These are phyloP conservation scores for Sugiyamaella xylanicola DNA, from an alignment of 1,139 yeast genomes.

Conservation along the genomic window DNA sequence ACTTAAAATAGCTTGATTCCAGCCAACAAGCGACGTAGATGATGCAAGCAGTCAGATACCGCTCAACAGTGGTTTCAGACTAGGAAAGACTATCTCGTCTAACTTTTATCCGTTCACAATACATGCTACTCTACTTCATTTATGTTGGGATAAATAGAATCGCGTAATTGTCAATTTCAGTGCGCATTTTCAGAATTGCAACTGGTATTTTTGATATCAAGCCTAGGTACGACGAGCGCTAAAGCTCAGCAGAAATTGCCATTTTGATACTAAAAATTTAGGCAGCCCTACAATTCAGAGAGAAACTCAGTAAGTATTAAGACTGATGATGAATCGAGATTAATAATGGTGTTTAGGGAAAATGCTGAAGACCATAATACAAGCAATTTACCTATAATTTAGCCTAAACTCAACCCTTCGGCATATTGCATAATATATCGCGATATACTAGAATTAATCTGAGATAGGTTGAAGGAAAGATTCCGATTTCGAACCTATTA, in stretches of 20 bases:
- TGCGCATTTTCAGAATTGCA: too few species aligned
- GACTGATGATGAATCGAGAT: background rate
- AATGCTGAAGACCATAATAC: background rate
- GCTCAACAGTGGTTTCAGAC: too few species aligned
- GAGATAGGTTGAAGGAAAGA: background rate
- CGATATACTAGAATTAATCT: background rate
- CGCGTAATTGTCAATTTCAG: too few species aligned
- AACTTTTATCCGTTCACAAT: too few species aligned
- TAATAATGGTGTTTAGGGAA: background rate
- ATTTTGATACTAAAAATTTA: background rate
- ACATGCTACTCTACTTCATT: too few species aligned
- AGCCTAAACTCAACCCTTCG: background rate
- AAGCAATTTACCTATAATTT: background rate
- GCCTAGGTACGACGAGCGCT: too few species aligned
- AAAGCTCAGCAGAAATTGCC: background rate
- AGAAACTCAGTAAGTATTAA: background rate
- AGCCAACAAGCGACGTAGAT: background rate
- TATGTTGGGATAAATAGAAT: background rate
- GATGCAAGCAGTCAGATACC: background rate
- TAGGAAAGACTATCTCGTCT: too few species aligned
- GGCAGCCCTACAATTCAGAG: background rate
- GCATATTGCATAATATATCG: background rate
- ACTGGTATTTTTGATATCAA: too few species aligned
- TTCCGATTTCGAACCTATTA: background rate
- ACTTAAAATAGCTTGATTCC: constrained; percentile 1